Percentiles rank a stretch among this genome's conserved stretches.
phyloP scores from a whole-genome alignment of 2,329 filamentous ascomycete genomes.

The Lachnum nothofagi region DNA sequence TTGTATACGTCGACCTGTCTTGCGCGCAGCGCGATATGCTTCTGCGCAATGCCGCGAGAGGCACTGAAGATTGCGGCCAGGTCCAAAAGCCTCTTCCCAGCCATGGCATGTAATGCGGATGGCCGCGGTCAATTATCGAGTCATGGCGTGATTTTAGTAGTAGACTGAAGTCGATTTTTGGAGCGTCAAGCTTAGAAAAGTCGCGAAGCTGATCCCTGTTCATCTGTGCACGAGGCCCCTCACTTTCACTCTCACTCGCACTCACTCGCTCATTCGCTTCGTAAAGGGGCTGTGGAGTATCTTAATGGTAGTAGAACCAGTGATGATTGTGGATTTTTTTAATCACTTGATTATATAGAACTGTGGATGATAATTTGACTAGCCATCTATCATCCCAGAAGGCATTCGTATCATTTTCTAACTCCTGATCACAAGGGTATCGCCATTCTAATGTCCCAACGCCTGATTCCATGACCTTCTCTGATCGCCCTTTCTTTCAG shows the following conservation, averaged over 20 bases:
- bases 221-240: not conserved
- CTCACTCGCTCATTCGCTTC: too few species aligned
- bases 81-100: conserved; percentile 63
- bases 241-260: too few species aligned
- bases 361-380: not conserved
- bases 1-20: conserved; percentile 59
- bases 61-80: conserved; percentile 65
- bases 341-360: too few species aligned
- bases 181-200: not conserved
- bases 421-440: conserved; percentile 1
- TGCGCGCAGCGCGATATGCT: conserved; percentile 53
- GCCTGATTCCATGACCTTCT: conserved; percentile 1
- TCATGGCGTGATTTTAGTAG: conserved; percentile 14
- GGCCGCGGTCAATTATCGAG: conserved; percentile 8
- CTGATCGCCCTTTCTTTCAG: not conserved
- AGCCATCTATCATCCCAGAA: not conserved
- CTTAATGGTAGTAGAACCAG: too few species aligned
- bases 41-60: conserved; percentile 61
- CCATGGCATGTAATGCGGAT: conserved; percentile 36
- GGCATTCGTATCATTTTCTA: not conserved
- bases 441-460: conserved; percentile 1
- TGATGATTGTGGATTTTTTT: too few species aligned
- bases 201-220: not conserved
- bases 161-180: not conserved
- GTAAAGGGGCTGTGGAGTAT: too few species aligned